phyloP scores from a whole-genome alignment of 1,284 basidiomycete genomes.

The Irpex sp. region DNA sequence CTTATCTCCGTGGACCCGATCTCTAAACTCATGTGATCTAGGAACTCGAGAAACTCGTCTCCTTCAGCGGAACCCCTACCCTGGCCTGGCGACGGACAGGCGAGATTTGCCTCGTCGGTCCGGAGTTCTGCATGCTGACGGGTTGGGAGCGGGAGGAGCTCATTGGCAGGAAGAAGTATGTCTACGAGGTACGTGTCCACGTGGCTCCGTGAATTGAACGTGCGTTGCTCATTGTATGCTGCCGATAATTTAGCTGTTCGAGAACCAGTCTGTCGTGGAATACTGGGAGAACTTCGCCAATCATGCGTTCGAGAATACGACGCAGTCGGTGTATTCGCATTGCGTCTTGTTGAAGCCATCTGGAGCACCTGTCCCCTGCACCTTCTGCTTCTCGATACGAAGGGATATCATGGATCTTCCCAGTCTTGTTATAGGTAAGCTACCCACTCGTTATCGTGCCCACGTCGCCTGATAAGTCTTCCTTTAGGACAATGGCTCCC shows the following conservation, averaged over 20 bases:
- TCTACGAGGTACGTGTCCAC: slow-evolving; percentile 71
- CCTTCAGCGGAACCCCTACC: slow-evolving; percentile 97
- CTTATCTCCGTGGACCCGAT: neutral
- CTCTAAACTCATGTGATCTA: slow-evolving; percentile 25
- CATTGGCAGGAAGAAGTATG: slow-evolving; percentile 76
- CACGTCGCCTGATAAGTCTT: neutral
- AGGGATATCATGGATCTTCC: slow-evolving; percentile 87
- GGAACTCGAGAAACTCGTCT: slow-evolving; percentile 97
- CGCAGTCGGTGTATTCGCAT: slow-evolving; percentile 91
- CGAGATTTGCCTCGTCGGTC: slow-evolving; percentile 94
- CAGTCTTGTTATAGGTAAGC: slow-evolving; percentile 78
- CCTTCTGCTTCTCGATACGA: slow-evolving; percentile 92
- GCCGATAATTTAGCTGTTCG: slow-evolving; percentile 71
- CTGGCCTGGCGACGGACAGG: slow-evolving; percentile 99
- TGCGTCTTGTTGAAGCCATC: slow-evolving; percentile 82
- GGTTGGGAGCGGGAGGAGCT: slow-evolving; percentile 87
- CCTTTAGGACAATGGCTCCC: slow-evolving; percentile 75
- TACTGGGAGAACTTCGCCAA: slow-evolving; percentile 96
- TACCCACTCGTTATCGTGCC: neutral
- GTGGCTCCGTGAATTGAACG: neutral
- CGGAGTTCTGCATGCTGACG: slow-evolving; percentile 94
- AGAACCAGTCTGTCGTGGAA: slow-evolving; percentile 87
- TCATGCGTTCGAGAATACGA: slow-evolving; percentile 94
- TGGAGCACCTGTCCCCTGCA: slow-evolving; percentile 80
- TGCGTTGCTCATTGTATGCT: neutral